Percentiles rank a stretch among this genome's conserved stretches.
phyloP scores from a whole-genome alignment of 441 rosid genomes.

The Hypseocharis bilobata region DNA sequence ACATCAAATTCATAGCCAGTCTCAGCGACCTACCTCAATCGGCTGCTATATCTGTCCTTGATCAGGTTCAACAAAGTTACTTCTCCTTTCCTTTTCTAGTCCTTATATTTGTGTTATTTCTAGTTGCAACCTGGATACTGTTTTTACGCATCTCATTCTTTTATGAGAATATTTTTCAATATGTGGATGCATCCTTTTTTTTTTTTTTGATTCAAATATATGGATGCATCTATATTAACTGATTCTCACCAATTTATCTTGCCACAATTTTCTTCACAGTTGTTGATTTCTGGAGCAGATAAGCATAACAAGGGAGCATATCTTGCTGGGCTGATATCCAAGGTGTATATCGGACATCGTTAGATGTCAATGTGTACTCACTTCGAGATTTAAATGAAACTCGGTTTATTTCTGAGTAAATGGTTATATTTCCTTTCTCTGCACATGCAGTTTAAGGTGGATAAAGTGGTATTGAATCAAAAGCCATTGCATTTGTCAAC shows the following conservation, averaged over 20 bases:
- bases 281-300: constrained; percentile 8
- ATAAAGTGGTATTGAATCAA: background rate
- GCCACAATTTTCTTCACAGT: background rate
- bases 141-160: background rate
- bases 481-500: constrained; percentile 2
- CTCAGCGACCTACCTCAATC: constrained; percentile 6
- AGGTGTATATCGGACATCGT: background rate
- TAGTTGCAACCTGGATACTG: background rate
- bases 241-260: background rate
- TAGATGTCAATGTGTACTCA: background rate
- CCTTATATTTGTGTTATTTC: background rate
- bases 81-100: background rate
- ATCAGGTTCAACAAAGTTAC: background rate
- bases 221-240: background rate
- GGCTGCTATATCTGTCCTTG: constrained; percentile 10
- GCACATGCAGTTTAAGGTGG: constrained; percentile 5
- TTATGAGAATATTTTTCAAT: background rate
- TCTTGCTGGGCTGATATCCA: constrained; percentile 9
- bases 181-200: background rate
- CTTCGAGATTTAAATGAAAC: background rate
- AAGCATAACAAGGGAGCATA: constrained; percentile 4
- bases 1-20: constrained; percentile 7
- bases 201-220: no score
- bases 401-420: background rate
- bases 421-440: background rate